Evolutionary conservation across 2,329 filamentous ascomycete species (phyloP), one percentile per base, ranked within the genome.

Genomic region (Aspergillus clavatus): DNA sequence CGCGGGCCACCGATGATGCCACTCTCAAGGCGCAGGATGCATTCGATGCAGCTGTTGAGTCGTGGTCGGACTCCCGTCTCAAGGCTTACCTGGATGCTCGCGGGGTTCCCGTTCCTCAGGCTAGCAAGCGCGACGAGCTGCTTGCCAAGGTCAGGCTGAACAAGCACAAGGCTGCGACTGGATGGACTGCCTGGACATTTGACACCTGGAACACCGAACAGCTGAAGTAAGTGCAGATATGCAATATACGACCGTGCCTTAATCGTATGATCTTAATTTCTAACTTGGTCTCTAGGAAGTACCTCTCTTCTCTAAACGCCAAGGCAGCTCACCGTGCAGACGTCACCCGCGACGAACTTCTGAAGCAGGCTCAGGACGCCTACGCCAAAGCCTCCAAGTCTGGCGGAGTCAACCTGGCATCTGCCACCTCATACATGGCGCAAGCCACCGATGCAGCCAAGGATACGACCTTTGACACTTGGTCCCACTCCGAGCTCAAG

Each of bases 51-150:
- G 82, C 77, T 5, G 68, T 83, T 42, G 66, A 72, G 19, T 71
- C 72, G 1, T 91, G 87, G 87, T 87, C 85, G 3, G 81, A 89
- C 28, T 87, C 79, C 58, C 82, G 86, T 14, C 76, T 91, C 31
- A 91, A 91, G 73, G 80, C 80, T 2, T 91, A 83, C 59, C 78
- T 91, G 5, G 87, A 90, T 63, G 80, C 86, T 7, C 85, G 87
- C 47, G 84, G 86, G 33, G 72, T 91, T 35, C 84, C 86, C 11
- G 82, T 89, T 35, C 86, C 87, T 19, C 86, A 90, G 51, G 73
- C 69, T 22, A 79, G 82, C 47, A 88, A 83, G 71, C 78, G 78
- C 29, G 84, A 89, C 57, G 81, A 89, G 62, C 81, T 91, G 18
- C 72, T 87, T 29, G 84, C 86, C 22, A 74, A 84, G 47, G 87